Evolutionary conservation across 2,329 filamentous ascomycete species (phyloP).

Genomic region (Anthostomella pinea): DNA sequence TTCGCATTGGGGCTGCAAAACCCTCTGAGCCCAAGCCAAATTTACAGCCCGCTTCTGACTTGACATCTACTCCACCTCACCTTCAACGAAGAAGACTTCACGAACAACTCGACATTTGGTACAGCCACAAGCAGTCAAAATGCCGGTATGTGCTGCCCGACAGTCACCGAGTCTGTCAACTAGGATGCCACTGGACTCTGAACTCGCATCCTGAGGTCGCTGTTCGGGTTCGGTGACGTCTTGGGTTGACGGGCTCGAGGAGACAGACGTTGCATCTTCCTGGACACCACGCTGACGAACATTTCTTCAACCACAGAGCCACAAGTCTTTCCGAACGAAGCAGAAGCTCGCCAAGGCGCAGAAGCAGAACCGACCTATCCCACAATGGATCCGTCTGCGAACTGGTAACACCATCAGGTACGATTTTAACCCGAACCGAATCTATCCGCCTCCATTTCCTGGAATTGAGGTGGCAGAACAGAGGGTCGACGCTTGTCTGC

Average conservation of each 20-base stretch:
- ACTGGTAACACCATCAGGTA: conserved; percentile 99
- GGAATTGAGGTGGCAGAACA: neutral
- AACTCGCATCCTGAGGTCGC: too few relatives aligned
- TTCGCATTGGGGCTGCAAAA: conserved; percentile 31
- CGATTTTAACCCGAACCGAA: conserved; percentile 38
- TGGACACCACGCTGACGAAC: conserved; percentile 15
- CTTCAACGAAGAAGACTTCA: conserved; percentile 24
- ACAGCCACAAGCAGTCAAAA: conserved; percentile 38
- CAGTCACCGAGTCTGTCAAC: too few relatives aligned
- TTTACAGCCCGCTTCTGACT: conserved; percentile 22
- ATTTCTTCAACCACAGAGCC: conserved; percentile 62
- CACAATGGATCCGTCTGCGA: conserved; percentile 98
- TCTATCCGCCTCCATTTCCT: neutral
- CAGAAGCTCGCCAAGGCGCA: conserved; percentile 99
- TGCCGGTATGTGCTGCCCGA: conserved; percentile 36
- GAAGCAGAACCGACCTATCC: conserved; percentile 99
- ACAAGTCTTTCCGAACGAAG: conserved; percentile 99
- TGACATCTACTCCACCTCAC: conserved; percentile 25
- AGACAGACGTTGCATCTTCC: too few relatives aligned
- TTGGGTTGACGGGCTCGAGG: too few relatives aligned
- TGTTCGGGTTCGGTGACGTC: conserved; percentile 12
- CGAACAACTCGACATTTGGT: conserved; percentile 35
- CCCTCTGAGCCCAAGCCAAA: conserved; percentile 29
- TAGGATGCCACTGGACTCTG: too few relatives aligned
- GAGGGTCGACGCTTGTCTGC: too few relatives aligned